A percentile compares a stretch with the other conserved stretches of the same genome.
phyloP scores from a whole-genome alignment of 202 grass and related monocot genomes.

The Schoenoplectus triqueter region DNA sequence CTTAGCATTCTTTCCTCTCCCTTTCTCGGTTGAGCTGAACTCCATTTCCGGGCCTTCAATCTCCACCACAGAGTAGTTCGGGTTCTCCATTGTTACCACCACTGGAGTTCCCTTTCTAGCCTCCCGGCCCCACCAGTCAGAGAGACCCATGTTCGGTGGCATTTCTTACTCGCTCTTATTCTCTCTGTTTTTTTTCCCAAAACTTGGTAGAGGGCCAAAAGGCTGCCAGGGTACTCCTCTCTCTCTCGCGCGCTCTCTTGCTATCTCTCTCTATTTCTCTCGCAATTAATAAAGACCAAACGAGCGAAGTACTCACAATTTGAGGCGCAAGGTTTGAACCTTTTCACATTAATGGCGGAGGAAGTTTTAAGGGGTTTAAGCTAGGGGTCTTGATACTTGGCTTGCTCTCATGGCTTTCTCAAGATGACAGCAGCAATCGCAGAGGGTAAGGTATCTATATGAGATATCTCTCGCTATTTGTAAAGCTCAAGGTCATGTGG shows the following conservation, averaged over 20 bases:
- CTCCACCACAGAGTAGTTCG: conserved; percentile 68
- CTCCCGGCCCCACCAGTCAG: conserved; percentile 57
- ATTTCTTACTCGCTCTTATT: conserved; percentile 19
- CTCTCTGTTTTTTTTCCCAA: neutral
- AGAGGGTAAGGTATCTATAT: conserved; percentile 9
- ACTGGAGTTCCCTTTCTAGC: conserved; percentile 51
- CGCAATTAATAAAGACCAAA: neutral
- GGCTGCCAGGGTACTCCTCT: neutral
- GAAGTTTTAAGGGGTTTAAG: neutral
- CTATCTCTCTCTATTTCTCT: conserved; percentile 29
- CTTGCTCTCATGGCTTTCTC: conserved; percentile 34
- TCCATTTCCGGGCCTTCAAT: conserved; percentile 50
- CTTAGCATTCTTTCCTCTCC: conserved; percentile 66
- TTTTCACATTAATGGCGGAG: conserved; percentile 32
- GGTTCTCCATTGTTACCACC: conserved; percentile 78
- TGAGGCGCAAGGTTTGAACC: conserved; percentile 34
- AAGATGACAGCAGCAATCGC: conserved; percentile 13
- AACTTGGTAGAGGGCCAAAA: neutral
- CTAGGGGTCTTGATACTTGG: conserved; percentile 26
- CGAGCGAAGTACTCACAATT: neutral
- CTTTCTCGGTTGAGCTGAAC: conserved; percentile 49
- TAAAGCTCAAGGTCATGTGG: conserved; percentile 46
- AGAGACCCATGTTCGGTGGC: conserved; percentile 50
- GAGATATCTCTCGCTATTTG: conserved; percentile 26
- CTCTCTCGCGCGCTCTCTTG: neutral